Conservation (phyloP, 2,329 filamentous ascomycete species). For the Lasiodiplodia sp. region DNA sequence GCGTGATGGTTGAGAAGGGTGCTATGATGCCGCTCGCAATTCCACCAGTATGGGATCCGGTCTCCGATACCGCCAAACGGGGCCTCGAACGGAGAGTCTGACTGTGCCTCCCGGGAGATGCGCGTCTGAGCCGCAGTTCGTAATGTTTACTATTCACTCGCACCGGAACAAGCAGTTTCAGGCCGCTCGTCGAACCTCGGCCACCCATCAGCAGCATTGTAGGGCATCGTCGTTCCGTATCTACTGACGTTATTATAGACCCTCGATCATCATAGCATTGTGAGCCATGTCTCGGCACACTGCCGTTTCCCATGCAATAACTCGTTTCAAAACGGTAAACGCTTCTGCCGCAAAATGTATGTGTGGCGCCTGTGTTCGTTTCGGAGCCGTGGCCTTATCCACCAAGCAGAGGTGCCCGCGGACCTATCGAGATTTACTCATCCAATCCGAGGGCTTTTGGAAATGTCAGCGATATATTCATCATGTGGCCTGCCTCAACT, state of each 20-base stretch:
- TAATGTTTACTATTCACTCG: background rate
- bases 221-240: background rate
- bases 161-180: background rate
- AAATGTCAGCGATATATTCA: background rate
- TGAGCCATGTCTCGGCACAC: background rate
- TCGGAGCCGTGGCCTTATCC: background rate
- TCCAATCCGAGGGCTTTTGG: background rate
- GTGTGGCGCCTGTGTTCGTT: conserved; percentile 2
- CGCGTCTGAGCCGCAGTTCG: background rate
- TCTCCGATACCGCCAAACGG: background rate
- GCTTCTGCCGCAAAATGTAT: conserved; percentile 1
- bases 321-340: background rate
- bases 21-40: background rate
- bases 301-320: background rate
- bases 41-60: background rate
- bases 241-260: background rate
- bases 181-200: background rate
- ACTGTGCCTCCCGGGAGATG: conserved; percentile 1
- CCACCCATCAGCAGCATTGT: background rate
- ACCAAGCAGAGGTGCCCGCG: background rate
- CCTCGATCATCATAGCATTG: background rate
- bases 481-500: background rate
- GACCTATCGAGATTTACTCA: background rate
- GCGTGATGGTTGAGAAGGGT: background rate
- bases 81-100: background rate